Percentiles rank a stretch among this genome's conserved stretches.
Evolutionary conservation across 2,329 filamentous ascomycete species (phyloP).

Genomic region (Phialophora verrucosa): DNA sequence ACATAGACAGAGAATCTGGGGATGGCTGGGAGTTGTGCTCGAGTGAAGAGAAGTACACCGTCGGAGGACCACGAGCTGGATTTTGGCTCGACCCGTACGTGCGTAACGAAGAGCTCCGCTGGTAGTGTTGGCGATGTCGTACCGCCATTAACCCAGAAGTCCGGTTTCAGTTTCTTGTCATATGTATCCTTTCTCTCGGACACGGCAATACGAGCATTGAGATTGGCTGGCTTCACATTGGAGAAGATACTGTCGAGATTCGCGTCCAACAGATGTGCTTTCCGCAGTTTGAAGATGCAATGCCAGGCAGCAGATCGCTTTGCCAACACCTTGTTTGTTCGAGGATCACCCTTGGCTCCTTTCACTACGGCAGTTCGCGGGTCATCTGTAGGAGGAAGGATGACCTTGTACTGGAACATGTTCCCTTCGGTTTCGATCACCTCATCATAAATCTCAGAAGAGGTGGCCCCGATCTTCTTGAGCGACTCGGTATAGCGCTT

Average conservation of each 20-base stretch:
- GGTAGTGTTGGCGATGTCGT: conserved; percentile 14
- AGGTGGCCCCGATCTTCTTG: conserved; percentile 56
- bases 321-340: conserved; percentile 74
- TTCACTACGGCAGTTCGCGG: conserved; percentile 66
- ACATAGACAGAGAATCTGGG: conserved; percentile 76
- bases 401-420: conserved; percentile 75
- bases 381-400: conserved; percentile 67
- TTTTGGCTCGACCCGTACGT: conserved; percentile 16
- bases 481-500: conserved; percentile 33
- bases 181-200: conserved; percentile 75
- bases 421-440: conserved; percentile 49
- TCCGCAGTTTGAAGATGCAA: conserved; percentile 72
- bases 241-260: conserved; percentile 74
- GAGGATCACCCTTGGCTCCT: conserved; percentile 66
- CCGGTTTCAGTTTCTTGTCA: conserved; percentile 77
- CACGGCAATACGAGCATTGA: conserved; percentile 86
- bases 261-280: conserved; percentile 71
- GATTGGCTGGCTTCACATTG: conserved; percentile 76
- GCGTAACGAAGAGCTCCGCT: conserved; percentile 26
- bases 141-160: conserved; percentile 64
- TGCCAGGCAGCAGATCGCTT: conserved; percentile 90
- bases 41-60: conserved; percentile 73
- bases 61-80: conserved; percentile 29
- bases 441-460: conserved; percentile 49
- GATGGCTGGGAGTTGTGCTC: conserved; percentile 66